Evolutionary conservation across 2,329 filamentous ascomycete species (phyloP), one percentile per base, ranked within the genome.

Genomic region (Fusarium luffae): DNA sequence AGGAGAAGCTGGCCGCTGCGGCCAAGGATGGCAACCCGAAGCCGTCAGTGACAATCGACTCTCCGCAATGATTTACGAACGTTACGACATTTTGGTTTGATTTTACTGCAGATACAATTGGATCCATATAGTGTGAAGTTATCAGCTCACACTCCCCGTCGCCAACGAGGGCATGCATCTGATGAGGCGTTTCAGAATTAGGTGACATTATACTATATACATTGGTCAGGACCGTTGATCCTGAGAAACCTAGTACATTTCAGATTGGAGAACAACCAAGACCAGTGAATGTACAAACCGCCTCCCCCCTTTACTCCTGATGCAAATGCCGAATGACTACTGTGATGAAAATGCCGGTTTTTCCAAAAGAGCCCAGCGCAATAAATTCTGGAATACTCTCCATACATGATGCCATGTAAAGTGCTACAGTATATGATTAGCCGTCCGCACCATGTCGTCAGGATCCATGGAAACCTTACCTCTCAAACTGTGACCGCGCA

Each of bases 1-100:
- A 85, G 47, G 83, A 69, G 64, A 68, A 72, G 59, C 59, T 65
- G 16, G 75, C 73, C 25, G 70, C 64, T 10, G 59, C 61, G 12
- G 54, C 54, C n/a, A 67, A 74, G 19, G 73, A 69, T 18, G 71
- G 67, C 11, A 63, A 66, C 8, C 72, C 75, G 42, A 69, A 75
- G 51, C 74, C 75, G 10, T 66, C 72, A 50, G 72, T 78, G 50
- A 73, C 60, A 32, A 60, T 77, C 18, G 69, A 74, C 18, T 70
- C 74, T 32, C 72, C 73, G 47, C 70, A 74, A 69, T 79, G 61
- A 75, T 59, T 54, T 68, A 75, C 59, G 63, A 65, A 59, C 49
- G 37, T 52, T 61, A 68, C 46, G 58, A 65, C 40, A 46, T 65
- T 51, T 57, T 66, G 40, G 13, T 67, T 59, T 66, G 23, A 23